These are phyloP conservation scores for Termitomyces sp. DNA, from an alignment of 768 basidiomycete genomes.

Conservation along the genomic window DNA sequence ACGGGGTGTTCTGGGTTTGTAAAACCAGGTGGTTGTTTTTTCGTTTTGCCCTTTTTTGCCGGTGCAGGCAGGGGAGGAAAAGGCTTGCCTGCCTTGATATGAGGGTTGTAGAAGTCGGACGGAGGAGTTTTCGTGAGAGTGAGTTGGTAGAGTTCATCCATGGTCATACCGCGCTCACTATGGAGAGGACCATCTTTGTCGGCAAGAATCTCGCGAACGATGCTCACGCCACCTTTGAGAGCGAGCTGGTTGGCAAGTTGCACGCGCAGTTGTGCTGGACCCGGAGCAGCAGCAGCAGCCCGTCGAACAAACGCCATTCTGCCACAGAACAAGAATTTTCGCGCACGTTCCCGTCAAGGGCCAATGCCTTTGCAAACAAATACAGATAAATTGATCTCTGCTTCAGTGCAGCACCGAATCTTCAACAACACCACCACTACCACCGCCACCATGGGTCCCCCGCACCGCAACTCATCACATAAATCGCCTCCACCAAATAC, in stretches of 20 bases:
- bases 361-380: slow-evolving; percentile 6
- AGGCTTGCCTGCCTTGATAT: neutral
- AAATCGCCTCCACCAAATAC: slow-evolving; percentile 15
- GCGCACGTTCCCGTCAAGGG: slow-evolving; percentile 2
- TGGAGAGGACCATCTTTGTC: slow-evolving; percentile 18
- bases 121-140: slow-evolving; percentile 26
- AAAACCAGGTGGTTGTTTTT: slow-evolving; percentile 20
- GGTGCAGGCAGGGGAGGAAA: neutral
- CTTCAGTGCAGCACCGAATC: neutral
- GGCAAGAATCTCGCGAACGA: slow-evolving; percentile 30
- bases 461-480: slow-evolving; percentile 21
- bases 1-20: slow-evolving; percentile 45
- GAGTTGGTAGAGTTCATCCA: slow-evolving; percentile 35
- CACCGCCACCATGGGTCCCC: slow-evolving; percentile 26
- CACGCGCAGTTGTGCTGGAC: slow-evolving; percentile 2
- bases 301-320: neutral
- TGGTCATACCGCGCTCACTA: slow-evolving; percentile 24
- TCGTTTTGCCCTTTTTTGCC: slow-evolving; percentile 2
- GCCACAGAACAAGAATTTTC: slow-evolving; percentile 1
- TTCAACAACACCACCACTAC: slow-evolving; percentile 3
- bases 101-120: slow-evolving; percentile 25
- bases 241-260: slow-evolving; percentile 12
- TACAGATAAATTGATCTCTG: slow-evolving; percentile 1
- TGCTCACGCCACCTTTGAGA: slow-evolving; percentile 17
- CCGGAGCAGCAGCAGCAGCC: neutral